Evolutionary conservation across 176 grass and related monocot genomes (phyloP), one percentile per base, ranked within the genome.

Genomic region (Aechmea fasciata): DNA sequence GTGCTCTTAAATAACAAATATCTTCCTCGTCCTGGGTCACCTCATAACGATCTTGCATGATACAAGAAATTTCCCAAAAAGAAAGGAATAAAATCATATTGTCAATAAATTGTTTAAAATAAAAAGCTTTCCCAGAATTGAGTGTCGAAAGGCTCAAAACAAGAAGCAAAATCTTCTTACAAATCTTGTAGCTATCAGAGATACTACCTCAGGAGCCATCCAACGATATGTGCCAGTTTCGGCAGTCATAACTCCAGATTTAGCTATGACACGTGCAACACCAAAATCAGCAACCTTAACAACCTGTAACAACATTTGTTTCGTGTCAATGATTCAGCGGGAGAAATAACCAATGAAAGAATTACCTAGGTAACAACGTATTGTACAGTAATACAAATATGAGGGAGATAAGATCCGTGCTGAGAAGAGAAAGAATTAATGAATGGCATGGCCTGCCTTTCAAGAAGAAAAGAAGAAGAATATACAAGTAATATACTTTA

Each of bases 161-260:
- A 26, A 26, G 25, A 26, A 26, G 25, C 25, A 26, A 41, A 8
- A 41, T 41, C 33, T 41, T 41, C 33, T 7, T 41, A 7, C 33
- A 41, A 41, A 41, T 41, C 15, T 9, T 19, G 10, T 61, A 61
- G n/a, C 15, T 61, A 17, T 61, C 18, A 2, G 20, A 66, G 13
- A 26, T 59, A 19, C 3, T 50, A 96, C 92, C 88, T 91, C 88
- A 66, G 92, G 88, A 59, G 92, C 92, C 92, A 96, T 96, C 88
- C 88, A 96, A 69, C 92, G 88, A 63, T 96, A 96, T 48, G 92
- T 96, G 73, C 92, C 92, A 13, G 92, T 96, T 83, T 96, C 92
- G 50, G 88, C 88, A 74, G 92, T 96, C 92, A 96, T 96, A 64
- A 91, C 78, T 78, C 88, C 92, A 12, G 88, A 86, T 57, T 89